Base-by-base conservation (phyloP, 495 filamentous ascomycete genomes). In the Cercophora samala region DNA sequence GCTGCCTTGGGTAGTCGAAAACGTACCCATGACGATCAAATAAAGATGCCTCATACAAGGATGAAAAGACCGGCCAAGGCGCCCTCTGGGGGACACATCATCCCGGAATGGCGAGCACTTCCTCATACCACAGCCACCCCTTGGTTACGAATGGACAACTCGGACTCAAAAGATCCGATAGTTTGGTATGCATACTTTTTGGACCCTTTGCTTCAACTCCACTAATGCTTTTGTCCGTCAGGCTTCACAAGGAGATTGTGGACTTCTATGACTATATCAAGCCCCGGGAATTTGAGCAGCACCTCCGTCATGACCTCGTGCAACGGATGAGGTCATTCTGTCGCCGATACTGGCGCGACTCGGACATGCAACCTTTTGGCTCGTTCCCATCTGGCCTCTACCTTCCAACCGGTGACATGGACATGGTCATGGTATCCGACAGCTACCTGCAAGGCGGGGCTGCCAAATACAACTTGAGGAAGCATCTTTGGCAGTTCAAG, bases 301-400 rank as follows among this genome's bases (percentile, higher is more conserved):
- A 80, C 1, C 83, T 97, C 29, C 90, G 95, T 11, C 73, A 80
- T 13, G 85, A 91, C 42, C 75, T 99, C n/a, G 78, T 98, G 17
- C 68, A 76, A 2, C 73, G 85, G 4, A 85, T 94, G 1, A 77
- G 85, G 26, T 64, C 68, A 26, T 77, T 83, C 4, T 83, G 93
- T 69, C 78, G 80, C 46, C 77, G 63, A 21, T 76, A 80, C 15
- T 86, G 85, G 69, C 72, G 77, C 4, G 83, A 86, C 52, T 83
- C 86, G 23, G 80, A 88, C 52, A 75, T 97, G 1, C 81, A 83
- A 21, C 81, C 88, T 11, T 99, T 98, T 77, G 95, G 95, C 18
- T 98, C 95, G 0, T 99, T 93, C 70, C 91, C 91, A 17, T 91
- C 92, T 9, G 92, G 91, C 0, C 81, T 97, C 15, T 98, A 97